These are phyloP conservation scores for Pelargonium cotyledonis DNA, from an alignment of 441 rosid genomes.

Conservation along the genomic window DNA sequence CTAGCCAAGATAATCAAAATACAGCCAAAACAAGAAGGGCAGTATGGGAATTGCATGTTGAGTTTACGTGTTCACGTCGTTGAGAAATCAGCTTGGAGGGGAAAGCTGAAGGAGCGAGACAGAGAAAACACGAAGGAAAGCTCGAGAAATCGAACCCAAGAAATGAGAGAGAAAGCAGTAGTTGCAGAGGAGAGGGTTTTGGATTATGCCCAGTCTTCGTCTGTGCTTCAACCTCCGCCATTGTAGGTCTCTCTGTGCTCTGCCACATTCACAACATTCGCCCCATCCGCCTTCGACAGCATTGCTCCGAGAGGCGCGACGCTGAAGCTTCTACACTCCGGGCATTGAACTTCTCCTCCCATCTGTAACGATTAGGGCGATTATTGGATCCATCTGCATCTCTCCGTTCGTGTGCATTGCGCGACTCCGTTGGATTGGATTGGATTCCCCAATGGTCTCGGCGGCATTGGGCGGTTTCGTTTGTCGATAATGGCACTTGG, in stretches of 20 bases:
- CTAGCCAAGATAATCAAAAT: no score
- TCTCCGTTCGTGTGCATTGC: no score
- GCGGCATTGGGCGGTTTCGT: background rate
- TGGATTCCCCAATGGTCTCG: background rate
- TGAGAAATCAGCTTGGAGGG: background rate
- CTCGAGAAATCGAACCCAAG: background rate
- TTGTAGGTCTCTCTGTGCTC: background rate
- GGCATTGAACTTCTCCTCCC: background rate
- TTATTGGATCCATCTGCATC: background rate
- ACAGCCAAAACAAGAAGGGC: background rate
- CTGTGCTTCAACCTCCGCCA: background rate
- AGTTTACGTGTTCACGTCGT: background rate
- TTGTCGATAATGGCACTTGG: background rate
- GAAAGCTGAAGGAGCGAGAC: background rate
- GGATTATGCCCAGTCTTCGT: background rate
- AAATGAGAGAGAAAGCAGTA: background rate
- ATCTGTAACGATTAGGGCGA: background rate
- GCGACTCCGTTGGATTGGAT: no score
- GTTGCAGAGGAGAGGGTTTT: constrained; percentile 8
- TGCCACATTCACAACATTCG: background rate
- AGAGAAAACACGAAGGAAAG: constrained; percentile 8
- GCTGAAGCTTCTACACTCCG: background rate
- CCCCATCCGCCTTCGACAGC: no score
- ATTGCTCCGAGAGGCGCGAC: background rate
- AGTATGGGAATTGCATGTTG: background rate